Conservation (phyloP, 116 monocot genomes). For the Posidonia oceanica region DNA sequence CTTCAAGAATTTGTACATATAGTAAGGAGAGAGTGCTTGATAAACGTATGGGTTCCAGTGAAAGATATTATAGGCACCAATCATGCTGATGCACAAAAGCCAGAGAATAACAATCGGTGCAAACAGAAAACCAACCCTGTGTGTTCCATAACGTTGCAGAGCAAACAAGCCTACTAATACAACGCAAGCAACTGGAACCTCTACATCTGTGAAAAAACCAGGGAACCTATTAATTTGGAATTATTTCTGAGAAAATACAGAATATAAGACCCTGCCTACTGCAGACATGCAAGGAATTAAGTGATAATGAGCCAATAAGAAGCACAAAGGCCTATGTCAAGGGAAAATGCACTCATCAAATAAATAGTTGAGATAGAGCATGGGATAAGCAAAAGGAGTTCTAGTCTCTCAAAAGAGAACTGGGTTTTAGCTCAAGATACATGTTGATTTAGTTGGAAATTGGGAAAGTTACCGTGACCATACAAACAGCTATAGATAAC, state of each 20-base stretch:
- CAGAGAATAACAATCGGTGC: slow-evolving; percentile 9
- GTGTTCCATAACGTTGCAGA: slow-evolving; percentile 10
- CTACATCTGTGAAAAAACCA: neutral
- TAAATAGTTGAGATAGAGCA: no score
- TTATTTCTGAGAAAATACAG: neutral
- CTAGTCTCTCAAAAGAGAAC: no score
- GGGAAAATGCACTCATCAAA: no score
- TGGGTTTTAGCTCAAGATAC: no score
- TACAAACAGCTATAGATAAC: no score
- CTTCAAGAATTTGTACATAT: slow-evolving; percentile 9
- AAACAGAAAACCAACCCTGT: slow-evolving; percentile 10
- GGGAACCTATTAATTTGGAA: neutral
- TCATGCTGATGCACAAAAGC: slow-evolving; percentile 7
- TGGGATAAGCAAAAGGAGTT: no score
- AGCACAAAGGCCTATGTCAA: no score
- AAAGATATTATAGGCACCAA: slow-evolving; percentile 11
- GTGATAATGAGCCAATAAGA: no score
- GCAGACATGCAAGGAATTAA: no score
- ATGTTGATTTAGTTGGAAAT: no score
- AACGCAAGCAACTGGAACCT: slow-evolving; percentile 3
- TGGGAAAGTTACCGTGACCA: no score
- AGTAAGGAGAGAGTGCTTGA: slow-evolving; percentile 7
- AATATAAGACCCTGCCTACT: no score
- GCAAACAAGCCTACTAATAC: slow-evolving; percentile 11
- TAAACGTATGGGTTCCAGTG: slow-evolving; percentile 8